Conservation (phyloP, 164 flowering plant genomes). For the Nymphaea thermarum region DNA sequence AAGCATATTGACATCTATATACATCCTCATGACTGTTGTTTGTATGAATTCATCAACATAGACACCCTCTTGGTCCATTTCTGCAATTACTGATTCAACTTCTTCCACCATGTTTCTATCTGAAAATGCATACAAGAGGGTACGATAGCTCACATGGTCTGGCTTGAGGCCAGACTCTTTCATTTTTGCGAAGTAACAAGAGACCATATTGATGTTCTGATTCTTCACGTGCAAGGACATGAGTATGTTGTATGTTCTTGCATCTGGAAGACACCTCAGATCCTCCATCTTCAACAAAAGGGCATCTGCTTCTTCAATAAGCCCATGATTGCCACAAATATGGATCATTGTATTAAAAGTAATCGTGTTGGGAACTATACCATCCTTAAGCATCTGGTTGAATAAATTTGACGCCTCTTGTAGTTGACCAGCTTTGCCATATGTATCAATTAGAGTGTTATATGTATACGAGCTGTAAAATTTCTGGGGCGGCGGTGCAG, state of each 20-base stretch:
- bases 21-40: conserved; percentile 82
- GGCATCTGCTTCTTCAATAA: conserved; percentile 45
- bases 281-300: conserved; percentile 76
- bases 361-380: conserved; percentile 58
- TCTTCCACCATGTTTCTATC: conserved; percentile 67
- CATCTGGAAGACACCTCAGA: conserved; percentile 60
- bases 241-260: conserved; percentile 85
- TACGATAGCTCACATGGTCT: conserved; percentile 72
- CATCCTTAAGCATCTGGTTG: conserved; percentile 53
- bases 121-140: conserved; percentile 76
- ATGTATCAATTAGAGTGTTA: conserved; percentile 77
- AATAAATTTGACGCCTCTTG: conserved; percentile 63
- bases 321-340: conserved; percentile 72
- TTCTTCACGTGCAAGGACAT: conserved; percentile 66
- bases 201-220: conserved; percentile 44
- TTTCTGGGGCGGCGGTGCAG: not conserved
- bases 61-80: conserved; percentile 63
- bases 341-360: conserved; percentile 96
- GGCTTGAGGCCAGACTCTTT: conserved; percentile 55
- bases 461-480: conserved; percentile 52
- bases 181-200: conserved; percentile 51
- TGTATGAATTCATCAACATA: conserved; percentile 84
- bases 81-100: conserved; percentile 57
- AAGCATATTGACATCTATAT: conserved; percentile 62
- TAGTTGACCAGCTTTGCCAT: conserved; percentile 83